Conservation (phyloP, 2,329 filamentous ascomycete genomes). For the Cladosporium sp. region DNA sequence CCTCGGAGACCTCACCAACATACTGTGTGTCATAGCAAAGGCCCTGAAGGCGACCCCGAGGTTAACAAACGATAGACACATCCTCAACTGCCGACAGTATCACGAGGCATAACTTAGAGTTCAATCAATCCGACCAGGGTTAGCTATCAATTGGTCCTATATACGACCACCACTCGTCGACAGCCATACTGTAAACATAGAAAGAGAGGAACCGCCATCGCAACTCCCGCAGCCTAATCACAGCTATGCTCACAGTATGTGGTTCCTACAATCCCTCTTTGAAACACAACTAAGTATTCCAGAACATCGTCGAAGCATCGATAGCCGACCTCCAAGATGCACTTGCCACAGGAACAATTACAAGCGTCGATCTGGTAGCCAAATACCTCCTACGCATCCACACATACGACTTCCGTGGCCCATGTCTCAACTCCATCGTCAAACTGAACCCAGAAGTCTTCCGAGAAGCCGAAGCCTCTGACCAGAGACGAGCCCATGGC, state of each 20-base stretch:
- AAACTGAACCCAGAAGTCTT: conserved; percentile 50
- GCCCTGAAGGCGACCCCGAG: neutral
- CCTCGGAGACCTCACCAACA: neutral
- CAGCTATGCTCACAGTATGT: conserved; percentile 7
- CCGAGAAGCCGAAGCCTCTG: conserved; percentile 50
- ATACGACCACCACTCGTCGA: neutral
- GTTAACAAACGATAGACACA: neutral
- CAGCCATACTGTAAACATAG: neutral
- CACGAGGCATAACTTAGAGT: neutral
- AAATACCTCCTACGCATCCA: conserved; percentile 51
- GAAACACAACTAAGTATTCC: conserved; percentile 6
- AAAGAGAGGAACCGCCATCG: neutral
- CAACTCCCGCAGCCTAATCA: neutral
- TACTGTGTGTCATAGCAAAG: neutral
- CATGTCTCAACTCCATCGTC: conserved; percentile 50
- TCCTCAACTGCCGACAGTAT: neutral
- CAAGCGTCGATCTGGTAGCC: conserved; percentile 48
- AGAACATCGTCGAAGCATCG: conserved; percentile 50
- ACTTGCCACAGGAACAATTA: conserved; percentile 42
- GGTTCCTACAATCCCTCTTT: neutral
- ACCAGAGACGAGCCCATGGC: conserved; percentile 45
- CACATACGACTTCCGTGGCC: conserved; percentile 46
- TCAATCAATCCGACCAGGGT: neutral
- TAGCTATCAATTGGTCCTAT: neutral
- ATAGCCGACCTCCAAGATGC: conserved; percentile 48